Conservation (phyloP, 805 yeast genomes). For the Candida dendrica region DNA sequence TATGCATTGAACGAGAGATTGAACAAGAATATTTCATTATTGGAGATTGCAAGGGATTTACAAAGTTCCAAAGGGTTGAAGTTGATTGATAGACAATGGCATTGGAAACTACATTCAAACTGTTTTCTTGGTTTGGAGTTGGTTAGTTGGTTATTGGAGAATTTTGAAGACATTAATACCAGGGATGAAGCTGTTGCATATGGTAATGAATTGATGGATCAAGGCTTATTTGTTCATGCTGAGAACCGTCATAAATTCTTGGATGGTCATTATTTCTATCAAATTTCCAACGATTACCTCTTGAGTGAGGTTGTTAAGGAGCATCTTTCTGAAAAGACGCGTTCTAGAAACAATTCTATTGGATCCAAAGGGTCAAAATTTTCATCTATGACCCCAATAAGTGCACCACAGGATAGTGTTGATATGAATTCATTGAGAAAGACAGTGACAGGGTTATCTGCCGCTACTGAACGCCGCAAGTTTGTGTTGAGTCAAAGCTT, state of each 20-base stretch:
- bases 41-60: conserved; percentile 53
- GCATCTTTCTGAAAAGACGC: neutral
- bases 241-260: conserved; percentile 75
- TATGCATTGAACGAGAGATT: conserved; percentile 25
- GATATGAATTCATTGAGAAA: conserved; percentile 7
- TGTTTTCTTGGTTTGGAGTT: conserved; percentile 83
- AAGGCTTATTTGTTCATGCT: conserved; percentile 72
- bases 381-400: conserved; percentile 12
- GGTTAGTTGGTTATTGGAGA: conserved; percentile 78
- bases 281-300: conserved; percentile 49
- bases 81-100: conserved; percentile 84
- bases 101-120: conserved; percentile 66
- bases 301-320: conserved; percentile 11
- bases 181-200: conserved; percentile 77
- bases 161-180: conserved; percentile 70
- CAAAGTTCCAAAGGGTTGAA: conserved; percentile 60
- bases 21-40: conserved; percentile 42
- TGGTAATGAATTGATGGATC: conserved; percentile 73
- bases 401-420: conserved; percentile 4
- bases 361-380: conserved; percentile 8
- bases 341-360: conserved; percentile 7
- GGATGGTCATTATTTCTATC: conserved; percentile 91
- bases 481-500: conserved; percentile 64
- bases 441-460: conserved; percentile 4
- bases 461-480: conserved; percentile 8